A percentile compares a stretch with the other conserved stretches of the same genome.
These are phyloP conservation scores for Phaseolus coccineus DNA, from an alignment of 331 rosid genomes.

Conservation along the genomic window DNA sequence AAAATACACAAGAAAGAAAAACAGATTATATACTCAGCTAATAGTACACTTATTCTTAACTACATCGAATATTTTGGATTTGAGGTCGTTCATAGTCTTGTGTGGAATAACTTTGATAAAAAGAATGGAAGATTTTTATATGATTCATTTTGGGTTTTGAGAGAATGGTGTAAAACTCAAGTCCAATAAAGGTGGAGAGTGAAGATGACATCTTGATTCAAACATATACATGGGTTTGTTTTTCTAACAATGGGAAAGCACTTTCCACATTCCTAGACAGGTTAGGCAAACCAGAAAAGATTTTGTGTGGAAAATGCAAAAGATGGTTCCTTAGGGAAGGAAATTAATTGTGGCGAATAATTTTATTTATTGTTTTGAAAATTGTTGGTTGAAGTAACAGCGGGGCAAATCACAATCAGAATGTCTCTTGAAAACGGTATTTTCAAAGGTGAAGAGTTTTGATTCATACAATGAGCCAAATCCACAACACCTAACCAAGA, in stretches of 20 bases:
- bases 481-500: constrained; percentile 52
- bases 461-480: constrained; percentile 56
- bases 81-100: too few relatives aligned
- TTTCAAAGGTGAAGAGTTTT: constrained; percentile 49
- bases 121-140: too few relatives aligned
- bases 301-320: constrained; percentile 39
- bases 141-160: constrained; percentile 4
- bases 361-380: not conserved
- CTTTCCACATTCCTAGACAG: constrained; percentile 25
- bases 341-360: constrained; percentile 16
- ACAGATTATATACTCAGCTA: too few relatives aligned
- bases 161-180: not conserved
- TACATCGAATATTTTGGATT: too few relatives aligned
- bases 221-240: not conserved
- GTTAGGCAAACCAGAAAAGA: constrained; percentile 58
- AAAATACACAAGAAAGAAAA: too few relatives aligned
- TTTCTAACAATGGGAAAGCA: constrained; percentile 1
- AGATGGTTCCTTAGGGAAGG: constrained; percentile 21
- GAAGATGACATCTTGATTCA: constrained; percentile 35
- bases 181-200: constrained; percentile 57
- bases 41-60: too few relatives aligned
- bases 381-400: constrained; percentile 8
- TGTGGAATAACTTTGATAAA: too few relatives aligned
- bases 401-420: not conserved
- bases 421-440: constrained; percentile 32